Conservation (phyloP, 1,284 basidiomycete species). For the Tilletia caries region DNA sequence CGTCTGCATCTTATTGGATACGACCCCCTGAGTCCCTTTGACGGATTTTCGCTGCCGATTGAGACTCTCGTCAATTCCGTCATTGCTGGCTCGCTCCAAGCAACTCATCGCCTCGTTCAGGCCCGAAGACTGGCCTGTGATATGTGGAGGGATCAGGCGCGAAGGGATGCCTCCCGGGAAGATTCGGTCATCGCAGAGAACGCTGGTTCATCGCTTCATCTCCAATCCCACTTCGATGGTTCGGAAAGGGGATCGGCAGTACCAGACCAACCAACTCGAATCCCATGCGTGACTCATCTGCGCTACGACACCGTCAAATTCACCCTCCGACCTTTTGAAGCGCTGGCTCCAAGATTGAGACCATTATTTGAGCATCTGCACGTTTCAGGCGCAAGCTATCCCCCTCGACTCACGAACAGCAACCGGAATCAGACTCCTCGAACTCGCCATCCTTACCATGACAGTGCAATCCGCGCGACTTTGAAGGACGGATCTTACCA, state of each 20-base stretch:
- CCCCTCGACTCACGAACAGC: not conserved
- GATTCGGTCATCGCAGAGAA: too few species aligned
- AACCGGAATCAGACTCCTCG: not conserved
- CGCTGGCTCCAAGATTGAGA: constrained; percentile 31
- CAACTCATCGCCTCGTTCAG: not conserved
- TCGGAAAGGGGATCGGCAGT: too few species aligned
- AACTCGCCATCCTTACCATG: not conserved
- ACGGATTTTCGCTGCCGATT: not conserved
- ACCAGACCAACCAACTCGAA: too few species aligned
- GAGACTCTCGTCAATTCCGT: not conserved
- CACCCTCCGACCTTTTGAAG: constrained; percentile 38
- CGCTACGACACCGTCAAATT: constrained; percentile 45
- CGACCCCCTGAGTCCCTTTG: not conserved
- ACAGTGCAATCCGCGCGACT: too few species aligned
- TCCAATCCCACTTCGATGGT: too few species aligned
- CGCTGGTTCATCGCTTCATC: too few species aligned
- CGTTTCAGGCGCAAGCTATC: not conserved
- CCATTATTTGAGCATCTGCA: constrained; percentile 31
- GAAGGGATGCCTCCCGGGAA: not conserved
- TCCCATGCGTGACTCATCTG: constrained; percentile 23
- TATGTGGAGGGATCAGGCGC: not conserved
- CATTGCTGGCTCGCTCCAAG: not conserved
- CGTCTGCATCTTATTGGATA: not conserved
- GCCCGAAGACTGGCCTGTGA: not conserved
- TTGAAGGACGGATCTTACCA: not conserved